Percentiles rank a stretch among this genome's conserved stretches.
Evolutionary conservation across 306 rosid species (phyloP).

Genomic region (Heteromeles arbutifolia): DNA sequence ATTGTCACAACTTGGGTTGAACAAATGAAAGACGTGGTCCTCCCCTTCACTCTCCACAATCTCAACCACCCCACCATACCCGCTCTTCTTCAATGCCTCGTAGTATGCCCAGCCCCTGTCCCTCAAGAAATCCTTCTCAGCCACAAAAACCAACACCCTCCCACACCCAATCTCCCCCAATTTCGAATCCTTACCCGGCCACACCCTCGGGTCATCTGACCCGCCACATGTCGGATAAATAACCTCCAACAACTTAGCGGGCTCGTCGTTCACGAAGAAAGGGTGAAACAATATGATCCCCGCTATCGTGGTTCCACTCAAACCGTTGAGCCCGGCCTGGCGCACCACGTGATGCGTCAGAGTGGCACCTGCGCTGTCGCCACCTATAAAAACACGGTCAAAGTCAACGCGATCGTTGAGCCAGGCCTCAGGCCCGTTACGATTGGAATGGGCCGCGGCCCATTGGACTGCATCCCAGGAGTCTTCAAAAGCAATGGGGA

Average conservation of each 20-base stretch:
- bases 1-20: constrained; percentile 28
- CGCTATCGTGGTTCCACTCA: background rate
- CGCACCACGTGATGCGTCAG: constrained; percentile 14
- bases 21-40: constrained; percentile 53
- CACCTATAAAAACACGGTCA: constrained; percentile 11
- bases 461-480: background rate
- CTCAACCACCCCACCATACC: constrained; percentile 40
- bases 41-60: constrained; percentile 42
- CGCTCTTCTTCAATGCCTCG: constrained; percentile 41
- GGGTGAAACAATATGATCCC: constrained; percentile 27
- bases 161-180: constrained; percentile 34
- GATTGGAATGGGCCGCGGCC: background rate
- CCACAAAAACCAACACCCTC: constrained; percentile 56
- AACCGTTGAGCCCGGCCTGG: constrained; percentile 8
- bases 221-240: constrained; percentile 13
- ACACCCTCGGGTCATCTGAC: background rate
- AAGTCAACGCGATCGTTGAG: background rate
- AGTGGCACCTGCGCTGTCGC: constrained; percentile 31
- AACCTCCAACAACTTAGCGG: constrained; percentile 13
- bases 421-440: background rate
- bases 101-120: constrained; percentile 43
- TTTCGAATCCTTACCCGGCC: constrained; percentile 50
- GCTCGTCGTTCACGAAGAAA: constrained; percentile 7
- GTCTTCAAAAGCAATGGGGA: constrained; percentile 28
- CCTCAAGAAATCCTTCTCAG: constrained; percentile 51